Evolutionary conservation across 1,284 basidiomycete genomes (phyloP).

Genomic region (Tilletia setariae): DNA sequence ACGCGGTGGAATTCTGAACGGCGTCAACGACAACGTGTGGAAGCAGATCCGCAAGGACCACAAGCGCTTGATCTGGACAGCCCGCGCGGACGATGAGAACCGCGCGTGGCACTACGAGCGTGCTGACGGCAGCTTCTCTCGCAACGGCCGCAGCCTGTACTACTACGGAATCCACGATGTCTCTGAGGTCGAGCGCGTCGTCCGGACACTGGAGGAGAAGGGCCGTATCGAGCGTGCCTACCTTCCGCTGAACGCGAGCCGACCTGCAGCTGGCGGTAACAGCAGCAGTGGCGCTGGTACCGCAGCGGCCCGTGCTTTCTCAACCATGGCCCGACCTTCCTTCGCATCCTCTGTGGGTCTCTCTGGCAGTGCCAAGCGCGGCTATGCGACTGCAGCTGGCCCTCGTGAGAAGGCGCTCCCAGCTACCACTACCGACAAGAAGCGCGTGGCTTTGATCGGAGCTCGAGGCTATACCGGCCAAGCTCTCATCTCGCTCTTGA

Average conservation of each 20-base stretch:
- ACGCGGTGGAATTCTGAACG: constrained; percentile 84
- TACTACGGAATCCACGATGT: constrained; percentile 96
- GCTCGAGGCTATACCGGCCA: constrained; percentile 95
- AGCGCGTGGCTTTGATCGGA: constrained; percentile 90
- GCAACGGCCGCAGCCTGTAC: constrained; percentile 85
- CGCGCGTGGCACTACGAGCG: constrained; percentile 98
- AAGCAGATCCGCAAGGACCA: constrained; percentile 92
- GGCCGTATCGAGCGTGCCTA: constrained; percentile 81
- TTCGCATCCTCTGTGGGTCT: constrained; percentile 14
- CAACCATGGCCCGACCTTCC: constrained; percentile 59
- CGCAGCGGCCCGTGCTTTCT: constrained; percentile 55
- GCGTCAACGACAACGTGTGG: constrained; percentile 95
- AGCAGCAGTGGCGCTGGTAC: constrained; percentile 53
- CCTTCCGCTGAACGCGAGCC: constrained; percentile 81
- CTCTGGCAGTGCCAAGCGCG: constrained; percentile 26
- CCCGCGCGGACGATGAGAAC: constrained; percentile 89
- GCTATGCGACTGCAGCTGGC: constrained; percentile 57
- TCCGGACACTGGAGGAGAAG: constrained; percentile 79
- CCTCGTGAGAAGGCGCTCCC: constrained; percentile 56
- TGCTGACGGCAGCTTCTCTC: constrained; percentile 93
- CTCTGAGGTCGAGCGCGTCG: constrained; percentile 72
- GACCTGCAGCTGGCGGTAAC: constrained; percentile 59
- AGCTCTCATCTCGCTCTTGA: constrained; percentile 78
- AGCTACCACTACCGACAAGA: constrained; percentile 65
- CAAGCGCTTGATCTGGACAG: constrained; percentile 92